Percentiles rank a stretch among this genome's conserved stretches.
Evolutionary conservation across 2,329 filamentous ascomycete species (phyloP).

Genomic region (Colletotrichum sp.): DNA sequence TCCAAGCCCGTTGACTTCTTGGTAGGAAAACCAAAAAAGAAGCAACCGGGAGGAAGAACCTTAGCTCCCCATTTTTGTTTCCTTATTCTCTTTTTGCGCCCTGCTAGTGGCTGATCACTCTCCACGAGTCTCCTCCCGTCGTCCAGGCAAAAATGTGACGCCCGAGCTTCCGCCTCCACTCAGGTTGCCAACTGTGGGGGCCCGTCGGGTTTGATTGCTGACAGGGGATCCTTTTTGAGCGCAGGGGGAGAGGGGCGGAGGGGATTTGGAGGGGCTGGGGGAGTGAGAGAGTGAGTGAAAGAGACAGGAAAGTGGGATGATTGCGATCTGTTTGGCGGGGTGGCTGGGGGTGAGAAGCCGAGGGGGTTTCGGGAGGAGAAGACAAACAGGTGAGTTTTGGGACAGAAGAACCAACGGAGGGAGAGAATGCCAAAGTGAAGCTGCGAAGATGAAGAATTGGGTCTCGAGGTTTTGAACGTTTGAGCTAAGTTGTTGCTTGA

Average conservation of each 20-base stretch:
- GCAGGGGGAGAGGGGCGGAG: background rate
- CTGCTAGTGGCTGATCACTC: conserved; percentile 18
- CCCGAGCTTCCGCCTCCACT: background rate
- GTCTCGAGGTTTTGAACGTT: background rate
- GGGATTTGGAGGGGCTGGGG: background rate
- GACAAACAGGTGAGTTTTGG: background rate
- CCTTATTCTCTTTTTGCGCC: background rate
- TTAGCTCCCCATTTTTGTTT: background rate
- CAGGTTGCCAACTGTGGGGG: background rate
- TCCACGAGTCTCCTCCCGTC: conserved; percentile 12
- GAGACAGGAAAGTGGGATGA: background rate
- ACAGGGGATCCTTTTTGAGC: background rate
- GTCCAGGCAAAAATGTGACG: conserved; percentile 14
- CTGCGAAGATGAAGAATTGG: background rate
- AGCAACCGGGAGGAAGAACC: background rate
- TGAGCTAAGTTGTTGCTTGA: background rate
- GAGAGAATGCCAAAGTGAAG: background rate
- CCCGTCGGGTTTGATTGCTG: background rate
- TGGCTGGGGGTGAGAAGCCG: background rate
- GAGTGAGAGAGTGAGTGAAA: background rate
- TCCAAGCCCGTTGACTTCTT: background rate
- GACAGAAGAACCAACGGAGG: background rate
- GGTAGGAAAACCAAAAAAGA: background rate
- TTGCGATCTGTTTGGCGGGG: conserved; percentile 1
- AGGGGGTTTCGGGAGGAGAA: background rate